A percentile compares a stretch with the other conserved stretches of the same genome.
Evolutionary conservation across 805 yeast species (phyloP).

Genomic region (Nakazawaea peltata): DNA sequence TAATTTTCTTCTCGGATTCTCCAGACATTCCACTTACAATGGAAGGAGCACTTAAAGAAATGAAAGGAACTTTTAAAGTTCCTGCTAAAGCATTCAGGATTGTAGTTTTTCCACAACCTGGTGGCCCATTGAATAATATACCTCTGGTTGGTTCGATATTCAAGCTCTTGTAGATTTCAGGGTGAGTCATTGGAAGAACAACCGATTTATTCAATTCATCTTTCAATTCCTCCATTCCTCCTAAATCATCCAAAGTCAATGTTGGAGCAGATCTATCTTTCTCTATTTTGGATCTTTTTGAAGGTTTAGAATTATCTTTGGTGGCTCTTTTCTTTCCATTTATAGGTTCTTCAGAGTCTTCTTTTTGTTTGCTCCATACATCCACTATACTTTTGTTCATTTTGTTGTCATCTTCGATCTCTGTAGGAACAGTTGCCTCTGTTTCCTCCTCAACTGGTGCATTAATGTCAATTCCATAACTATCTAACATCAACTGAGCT

Average conservation of each 20-base stretch:
- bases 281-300: constrained; percentile 25
- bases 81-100: constrained; percentile 96
- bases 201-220: constrained; percentile 83
- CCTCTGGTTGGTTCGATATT: constrained; percentile 97
- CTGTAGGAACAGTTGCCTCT: constrained; percentile 42
- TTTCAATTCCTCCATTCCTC: constrained; percentile 85
- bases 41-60: constrained; percentile 88
- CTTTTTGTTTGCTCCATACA: constrained; percentile 45
- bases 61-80: constrained; percentile 87
- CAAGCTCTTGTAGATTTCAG: constrained; percentile 78
- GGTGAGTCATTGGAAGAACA: constrained; percentile 88
- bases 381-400: constrained; percentile 73
- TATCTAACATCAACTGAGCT: constrained; percentile 39
- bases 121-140: constrained; percentile 91
- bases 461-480: constrained; percentile 19
- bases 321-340: constrained; percentile 44
- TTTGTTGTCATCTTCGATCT: constrained; percentile 53
- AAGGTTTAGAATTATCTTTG: constrained; percentile 27
- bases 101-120: constrained; percentile 97
- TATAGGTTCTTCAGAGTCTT: constrained; percentile 17
- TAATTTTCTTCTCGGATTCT: constrained; percentile 87
- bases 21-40: constrained; percentile 99
- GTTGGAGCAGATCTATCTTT: constrained; percentile 66
- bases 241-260: constrained; percentile 62
- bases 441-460: constrained; percentile 10